These are phyloP conservation scores for Sugiyamaella neomexicana DNA, from an alignment of 1,139 yeast genomes.

Conservation along the genomic window DNA sequence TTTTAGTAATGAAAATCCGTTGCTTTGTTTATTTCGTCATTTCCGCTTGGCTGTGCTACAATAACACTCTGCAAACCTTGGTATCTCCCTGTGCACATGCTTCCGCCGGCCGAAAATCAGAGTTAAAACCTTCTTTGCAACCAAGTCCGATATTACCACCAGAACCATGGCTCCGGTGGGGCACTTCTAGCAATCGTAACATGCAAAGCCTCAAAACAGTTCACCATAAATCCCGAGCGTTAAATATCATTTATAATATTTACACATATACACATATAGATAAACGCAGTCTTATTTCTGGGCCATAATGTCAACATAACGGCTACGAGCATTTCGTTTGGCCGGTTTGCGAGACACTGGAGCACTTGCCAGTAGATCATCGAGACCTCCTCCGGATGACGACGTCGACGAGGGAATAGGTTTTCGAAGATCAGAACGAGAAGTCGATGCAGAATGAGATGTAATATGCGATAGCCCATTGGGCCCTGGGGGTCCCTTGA, in stretches of 20 bases:
- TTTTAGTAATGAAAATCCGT: too few relatives aligned
- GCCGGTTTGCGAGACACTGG: conserved; percentile 48
- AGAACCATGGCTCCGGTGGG: too few relatives aligned
- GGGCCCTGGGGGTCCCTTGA: conserved; percentile 2
- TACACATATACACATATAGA: not conserved
- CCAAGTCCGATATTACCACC: too few relatives aligned
- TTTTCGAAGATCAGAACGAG: conserved; percentile 14
- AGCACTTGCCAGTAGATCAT: conserved; percentile 62
- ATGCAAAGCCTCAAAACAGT: not conserved
- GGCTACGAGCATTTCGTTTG: conserved; percentile 68
- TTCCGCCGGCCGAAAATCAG: too few relatives aligned
- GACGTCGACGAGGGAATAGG: conserved; percentile 29
- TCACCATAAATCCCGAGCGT: too few relatives aligned
- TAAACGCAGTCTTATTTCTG: conserved; percentile 30
- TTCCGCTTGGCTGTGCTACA: too few relatives aligned
- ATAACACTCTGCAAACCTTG: too few relatives aligned
- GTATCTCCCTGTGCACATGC: too few relatives aligned
- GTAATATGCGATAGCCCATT: conserved; percentile 12
- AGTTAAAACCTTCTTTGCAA: too few relatives aligned
- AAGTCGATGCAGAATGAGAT: conserved; percentile 12
- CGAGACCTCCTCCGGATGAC: conserved; percentile 50
- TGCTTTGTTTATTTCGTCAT: too few relatives aligned
- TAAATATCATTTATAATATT: not conserved
- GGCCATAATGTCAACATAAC: conserved; percentile 78
- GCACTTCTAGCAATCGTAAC: too few relatives aligned